phyloP scores from a whole-genome alignment of 331 rosid genomes.

The Dryas integrifolia region DNA sequence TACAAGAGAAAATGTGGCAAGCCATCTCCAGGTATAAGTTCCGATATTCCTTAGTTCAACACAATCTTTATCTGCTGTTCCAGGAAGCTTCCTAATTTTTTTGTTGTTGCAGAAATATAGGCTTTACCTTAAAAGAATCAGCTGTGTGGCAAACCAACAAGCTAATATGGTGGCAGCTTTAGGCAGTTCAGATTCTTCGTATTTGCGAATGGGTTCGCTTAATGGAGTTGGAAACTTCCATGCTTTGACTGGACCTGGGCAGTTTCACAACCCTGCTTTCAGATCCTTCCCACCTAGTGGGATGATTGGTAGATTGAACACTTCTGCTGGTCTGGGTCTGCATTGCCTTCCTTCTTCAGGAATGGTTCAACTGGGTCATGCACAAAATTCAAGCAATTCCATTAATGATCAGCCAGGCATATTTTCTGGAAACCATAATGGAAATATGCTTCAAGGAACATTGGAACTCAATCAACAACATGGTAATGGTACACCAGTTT shows the following conservation, averaged over 20 bases:
- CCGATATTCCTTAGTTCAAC: conserved; percentile 17
- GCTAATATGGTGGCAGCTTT: conserved; percentile 86
- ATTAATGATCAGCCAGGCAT: conserved; percentile 41
- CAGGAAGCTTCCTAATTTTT: conserved; percentile 17
- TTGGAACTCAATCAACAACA: conserved; percentile 50
- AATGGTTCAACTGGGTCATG: conserved; percentile 44
- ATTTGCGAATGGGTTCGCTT: conserved; percentile 57
- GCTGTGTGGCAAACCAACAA: conserved; percentile 83
- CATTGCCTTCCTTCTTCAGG: conserved; percentile 59
- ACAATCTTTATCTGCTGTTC: conserved; percentile 17
- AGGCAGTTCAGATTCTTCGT: conserved; percentile 70
- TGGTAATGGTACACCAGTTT: conserved; percentile 36
- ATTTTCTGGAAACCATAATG: conserved; percentile 36
- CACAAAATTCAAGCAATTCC: conserved; percentile 44
- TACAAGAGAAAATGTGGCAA: conserved; percentile 95
- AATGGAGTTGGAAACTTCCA: conserved; percentile 56
- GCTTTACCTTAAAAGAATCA: conserved; percentile 84
- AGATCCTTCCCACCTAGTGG: conserved; percentile 68
- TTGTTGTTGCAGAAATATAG: conserved; percentile 75
- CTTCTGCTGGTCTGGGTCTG: conserved; percentile 53
- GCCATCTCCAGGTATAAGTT: conserved; percentile 89
- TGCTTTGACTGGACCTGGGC: conserved; percentile 53
- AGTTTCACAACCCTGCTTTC: conserved; percentile 52
- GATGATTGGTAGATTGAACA: conserved; percentile 67
- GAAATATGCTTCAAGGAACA: conserved; percentile 43